These are phyloP conservation scores for Fusarium sp. DNA, from an alignment of 2,329 filamentous ascomycete species.

Conservation along the genomic window DNA sequence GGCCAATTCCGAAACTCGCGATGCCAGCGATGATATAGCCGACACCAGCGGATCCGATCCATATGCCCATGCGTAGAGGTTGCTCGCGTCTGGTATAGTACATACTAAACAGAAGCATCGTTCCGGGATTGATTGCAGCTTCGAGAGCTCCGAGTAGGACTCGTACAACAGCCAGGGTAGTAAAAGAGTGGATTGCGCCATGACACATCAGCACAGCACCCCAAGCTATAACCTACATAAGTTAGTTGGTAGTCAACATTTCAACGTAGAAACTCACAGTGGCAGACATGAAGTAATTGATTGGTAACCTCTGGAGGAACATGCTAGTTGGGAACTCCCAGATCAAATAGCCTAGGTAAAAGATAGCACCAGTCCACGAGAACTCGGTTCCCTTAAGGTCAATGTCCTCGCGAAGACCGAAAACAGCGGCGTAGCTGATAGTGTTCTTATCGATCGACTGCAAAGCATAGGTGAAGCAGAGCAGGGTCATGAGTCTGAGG, in stretches of 20 bases:
- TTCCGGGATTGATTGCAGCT: constrained; percentile 21
- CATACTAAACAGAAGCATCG: constrained; percentile 41
- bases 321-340: constrained; percentile 24
- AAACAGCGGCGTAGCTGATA: constrained; percentile 18
- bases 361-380: constrained; percentile 12
- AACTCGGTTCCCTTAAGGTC: not conserved
- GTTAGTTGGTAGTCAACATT: fast-evolving
- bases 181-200: constrained; percentile 7
- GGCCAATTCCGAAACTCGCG: constrained; percentile 41
- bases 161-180: not conserved
- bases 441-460: constrained; percentile 25
- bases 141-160: constrained; percentile 10
- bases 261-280: not conserved
- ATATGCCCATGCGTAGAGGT: constrained; percentile 40
- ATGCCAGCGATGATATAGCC: constrained; percentile 43
- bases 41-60: constrained; percentile 36
- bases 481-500: constrained; percentile 1
- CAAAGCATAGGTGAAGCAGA: not conserved
- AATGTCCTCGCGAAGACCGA: constrained; percentile 4
- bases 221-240: constrained; percentile 8
- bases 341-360: constrained; percentile 3
- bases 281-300: constrained; percentile 23
- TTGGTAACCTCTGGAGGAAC: constrained; percentile 5
- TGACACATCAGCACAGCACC: constrained; percentile 15
- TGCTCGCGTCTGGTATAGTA: constrained; percentile 42